These are phyloP conservation scores for Penicillium fimorum DNA, from an alignment of 495 filamentous ascomycete genomes.

Conservation along the genomic window DNA sequence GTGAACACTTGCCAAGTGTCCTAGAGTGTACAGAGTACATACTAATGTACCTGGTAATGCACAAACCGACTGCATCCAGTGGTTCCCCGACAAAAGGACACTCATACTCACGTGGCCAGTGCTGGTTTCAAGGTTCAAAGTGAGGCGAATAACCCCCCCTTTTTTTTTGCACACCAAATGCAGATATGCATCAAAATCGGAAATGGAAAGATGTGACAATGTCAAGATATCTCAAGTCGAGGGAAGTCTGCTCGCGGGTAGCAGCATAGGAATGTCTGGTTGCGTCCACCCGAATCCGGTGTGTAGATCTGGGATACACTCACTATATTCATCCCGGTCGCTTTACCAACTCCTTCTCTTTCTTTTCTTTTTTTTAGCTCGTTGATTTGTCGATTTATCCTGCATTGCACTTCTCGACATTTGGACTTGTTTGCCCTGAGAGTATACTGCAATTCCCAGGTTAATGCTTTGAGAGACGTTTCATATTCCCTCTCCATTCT, in stretches of 20 bases:
- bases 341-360: conserved; percentile 21
- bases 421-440: conserved; percentile 12
- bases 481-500: not conserved
- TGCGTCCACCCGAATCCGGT: conserved; percentile 31
- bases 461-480: not conserved
- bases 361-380: conserved; percentile 16
- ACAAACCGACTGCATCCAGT: conserved; percentile 5
- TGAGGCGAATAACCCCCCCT: conserved; percentile 4
- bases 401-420: not conserved
- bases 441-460: not conserved
- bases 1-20: not conserved
- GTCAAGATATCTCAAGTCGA: conserved; percentile 1
- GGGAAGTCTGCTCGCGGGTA: conserved; percentile 13
- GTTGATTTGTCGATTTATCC: conserved; percentile 10
- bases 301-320: conserved; percentile 20
- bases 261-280: conserved; percentile 22
- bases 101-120: conserved; percentile 11
- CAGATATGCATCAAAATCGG: conserved; percentile 4
- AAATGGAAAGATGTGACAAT: conserved; percentile 9
- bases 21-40: not conserved
- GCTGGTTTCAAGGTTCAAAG: conserved; percentile 15
- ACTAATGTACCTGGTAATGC: not conserved
- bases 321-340: conserved; percentile 31
- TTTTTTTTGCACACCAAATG: not conserved
- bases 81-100: conserved; percentile 7